Percentiles rank a stretch among this genome's conserved stretches.
Conservation (phyloP, 2,329 filamentous ascomycete genomes). For the Alternaria panax region DNA sequence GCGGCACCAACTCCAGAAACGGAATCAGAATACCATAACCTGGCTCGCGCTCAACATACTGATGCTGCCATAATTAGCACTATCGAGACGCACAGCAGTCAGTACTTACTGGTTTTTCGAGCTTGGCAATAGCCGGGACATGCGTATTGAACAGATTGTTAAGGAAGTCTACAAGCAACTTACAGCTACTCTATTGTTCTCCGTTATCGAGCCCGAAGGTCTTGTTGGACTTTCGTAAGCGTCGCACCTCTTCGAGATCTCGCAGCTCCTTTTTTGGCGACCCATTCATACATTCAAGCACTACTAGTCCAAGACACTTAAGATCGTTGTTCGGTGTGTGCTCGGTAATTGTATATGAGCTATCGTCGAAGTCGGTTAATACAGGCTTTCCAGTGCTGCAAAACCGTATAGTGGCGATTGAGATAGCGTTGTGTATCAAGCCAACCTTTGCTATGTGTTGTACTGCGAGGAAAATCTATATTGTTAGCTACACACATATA, state of each 20-base stretch:
- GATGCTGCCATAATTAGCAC: neutral
- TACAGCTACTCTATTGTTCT: neutral
- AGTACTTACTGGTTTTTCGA: neutral
- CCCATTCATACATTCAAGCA: slow-evolving; percentile 4
- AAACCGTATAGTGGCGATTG: neutral
- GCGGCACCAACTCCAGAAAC: slow-evolving; percentile 6
- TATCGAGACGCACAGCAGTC: neutral
- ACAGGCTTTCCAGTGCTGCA: neutral
- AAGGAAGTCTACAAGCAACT: slow-evolving; percentile 3
- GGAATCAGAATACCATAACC: neutral
- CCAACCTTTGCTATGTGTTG: neutral
- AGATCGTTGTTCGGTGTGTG: neutral
- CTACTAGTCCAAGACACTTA: neutral
- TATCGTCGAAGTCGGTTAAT: neutral
- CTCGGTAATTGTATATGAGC: neutral
- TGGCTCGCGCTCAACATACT: neutral
- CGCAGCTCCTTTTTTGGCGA: neutral
- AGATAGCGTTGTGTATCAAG: slow-evolving; percentile 1
- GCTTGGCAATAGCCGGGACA: neutral
- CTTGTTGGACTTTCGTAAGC: neutral
- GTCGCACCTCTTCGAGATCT: neutral
- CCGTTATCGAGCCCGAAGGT: neutral
- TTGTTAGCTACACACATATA: neutral
- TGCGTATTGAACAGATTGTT: neutral
- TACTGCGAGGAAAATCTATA: slow-evolving; percentile 4